phyloP scores from a whole-genome alignment of 1,139 yeast species.

The Lodderomyces parapsilosis region DNA sequence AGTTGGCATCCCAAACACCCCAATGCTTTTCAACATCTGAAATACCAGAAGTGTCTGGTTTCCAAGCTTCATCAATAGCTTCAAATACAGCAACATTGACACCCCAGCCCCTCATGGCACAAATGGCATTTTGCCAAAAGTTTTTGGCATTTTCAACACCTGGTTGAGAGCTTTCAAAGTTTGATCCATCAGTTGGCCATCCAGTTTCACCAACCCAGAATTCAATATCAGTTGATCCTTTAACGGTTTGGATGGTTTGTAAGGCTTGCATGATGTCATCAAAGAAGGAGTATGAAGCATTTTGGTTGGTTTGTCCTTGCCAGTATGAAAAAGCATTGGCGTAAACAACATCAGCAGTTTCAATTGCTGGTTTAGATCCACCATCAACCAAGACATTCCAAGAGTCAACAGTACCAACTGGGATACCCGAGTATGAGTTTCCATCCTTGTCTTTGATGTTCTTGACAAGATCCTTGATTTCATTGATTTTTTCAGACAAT shows the following conservation, averaged over 20 bases:
- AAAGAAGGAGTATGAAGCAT: conserved; percentile 85
- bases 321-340: conserved; percentile 97
- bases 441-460: conserved; percentile 78
- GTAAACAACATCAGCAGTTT: conserved; percentile 78
- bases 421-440: conserved; percentile 63
- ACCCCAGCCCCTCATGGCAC: conserved; percentile 96
- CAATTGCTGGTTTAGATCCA: conserved; percentile 62
- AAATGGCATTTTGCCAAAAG: conserved; percentile 85
- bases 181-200: conserved; percentile 91
- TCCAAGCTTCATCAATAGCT: conserved; percentile 95
- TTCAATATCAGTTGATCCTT: conserved; percentile 79
- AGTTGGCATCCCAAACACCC: conserved; percentile 75
- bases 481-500: conserved; percentile 62
- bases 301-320: conserved; percentile 88
- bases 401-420: conserved; percentile 92
- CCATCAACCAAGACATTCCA: conserved; percentile 92
- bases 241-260: conserved; percentile 77
- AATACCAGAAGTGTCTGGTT: conserved; percentile 85
- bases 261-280: conserved; percentile 97
- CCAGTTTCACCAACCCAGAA: conserved; percentile 99
- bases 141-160: conserved; percentile 67
- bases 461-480: conserved; percentile 54
- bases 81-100: conserved; percentile 88
- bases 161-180: conserved; percentile 65
- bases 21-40: conserved; percentile 86